phyloP scores from a whole-genome alignment of 2,329 filamentous ascomycete species.

The Epichloe baconii region DNA sequence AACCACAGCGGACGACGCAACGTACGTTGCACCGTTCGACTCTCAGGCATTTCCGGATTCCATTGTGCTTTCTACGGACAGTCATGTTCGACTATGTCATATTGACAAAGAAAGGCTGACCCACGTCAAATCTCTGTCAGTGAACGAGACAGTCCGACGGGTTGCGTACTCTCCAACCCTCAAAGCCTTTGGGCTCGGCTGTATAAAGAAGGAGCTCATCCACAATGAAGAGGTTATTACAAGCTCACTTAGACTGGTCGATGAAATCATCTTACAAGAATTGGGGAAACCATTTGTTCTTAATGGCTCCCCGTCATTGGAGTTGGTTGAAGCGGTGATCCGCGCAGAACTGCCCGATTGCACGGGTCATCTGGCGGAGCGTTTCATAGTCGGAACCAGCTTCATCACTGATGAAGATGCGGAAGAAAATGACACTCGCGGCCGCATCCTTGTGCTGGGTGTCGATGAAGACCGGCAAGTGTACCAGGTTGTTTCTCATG shows the following conservation, averaged over 20 bases:
- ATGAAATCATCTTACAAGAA: constrained; percentile 76
- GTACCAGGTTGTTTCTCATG: constrained; percentile 55
- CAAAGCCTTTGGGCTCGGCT: constrained; percentile 76
- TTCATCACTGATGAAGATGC: constrained; percentile 52
- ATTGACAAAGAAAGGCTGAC: constrained; percentile 80
- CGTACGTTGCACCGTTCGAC: constrained; percentile 71
- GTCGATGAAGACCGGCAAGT: constrained; percentile 63
- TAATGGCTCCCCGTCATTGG: constrained; percentile 32
- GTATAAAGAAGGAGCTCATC: constrained; percentile 60
- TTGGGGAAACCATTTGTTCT: constrained; percentile 58
- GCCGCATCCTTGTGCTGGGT: constrained; percentile 75
- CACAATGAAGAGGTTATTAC: constrained; percentile 61
- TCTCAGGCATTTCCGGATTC: constrained; percentile 67
- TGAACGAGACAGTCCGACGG: constrained; percentile 73
- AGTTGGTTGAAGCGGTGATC: constrained; percentile 77
- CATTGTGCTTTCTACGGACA: constrained; percentile 66
- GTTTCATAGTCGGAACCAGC: constrained; percentile 86
- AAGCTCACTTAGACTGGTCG: constrained; percentile 77
- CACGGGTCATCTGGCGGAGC: constrained; percentile 47
- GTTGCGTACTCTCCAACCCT: constrained; percentile 73
- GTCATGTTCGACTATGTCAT: constrained; percentile 63
- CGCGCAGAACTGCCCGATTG: constrained; percentile 55
- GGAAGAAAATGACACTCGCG: constrained; percentile 36
- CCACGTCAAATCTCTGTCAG: constrained; percentile 67
- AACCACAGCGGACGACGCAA: constrained; percentile 77